These are phyloP conservation scores for Pseudogymnoascus sp. DNA, from an alignment of 2,329 filamentous ascomycete species.

Conservation along the genomic window DNA sequence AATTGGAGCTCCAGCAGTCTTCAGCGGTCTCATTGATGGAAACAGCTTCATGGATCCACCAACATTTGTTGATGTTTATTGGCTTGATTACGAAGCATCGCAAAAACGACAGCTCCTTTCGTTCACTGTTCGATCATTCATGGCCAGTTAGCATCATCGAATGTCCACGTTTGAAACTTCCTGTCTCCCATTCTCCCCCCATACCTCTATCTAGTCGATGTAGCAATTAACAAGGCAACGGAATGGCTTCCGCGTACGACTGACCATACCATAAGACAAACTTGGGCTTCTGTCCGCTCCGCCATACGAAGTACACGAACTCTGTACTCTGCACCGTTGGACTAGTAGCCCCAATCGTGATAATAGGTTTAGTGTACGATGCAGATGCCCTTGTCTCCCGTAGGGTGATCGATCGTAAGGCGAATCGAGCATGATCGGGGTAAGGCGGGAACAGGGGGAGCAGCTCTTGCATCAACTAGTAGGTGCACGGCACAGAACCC, in stretches of 20 bases:
- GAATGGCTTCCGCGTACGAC: not conserved
- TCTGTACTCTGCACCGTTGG: not conserved
- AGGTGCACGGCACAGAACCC: not conserved
- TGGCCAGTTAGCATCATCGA: not conserved
- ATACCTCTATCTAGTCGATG: not conserved
- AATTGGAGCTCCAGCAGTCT: not conserved
- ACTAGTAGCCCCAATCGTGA: not conserved
- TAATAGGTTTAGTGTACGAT: not conserved
- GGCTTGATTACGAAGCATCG: constrained; percentile 7
- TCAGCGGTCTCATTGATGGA: not conserved
- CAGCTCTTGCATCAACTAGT: not conserved
- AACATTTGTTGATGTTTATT: not conserved
- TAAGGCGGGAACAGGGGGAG: not conserved
- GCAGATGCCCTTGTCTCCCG: not conserved
- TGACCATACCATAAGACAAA: not conserved
- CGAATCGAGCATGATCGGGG: not conserved
- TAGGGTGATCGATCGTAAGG: not conserved
- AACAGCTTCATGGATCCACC: not conserved
- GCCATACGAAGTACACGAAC: not conserved
- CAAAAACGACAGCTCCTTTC: not conserved
- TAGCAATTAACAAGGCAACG: not conserved
- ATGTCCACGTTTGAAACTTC: not conserved
- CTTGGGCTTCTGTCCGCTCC: not conserved
- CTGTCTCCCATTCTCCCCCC: not conserved
- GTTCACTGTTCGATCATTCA: not conserved